Percentiles rank a stretch among this genome's conserved stretches.
Conservation (phyloP, 2,329 filamentous ascomycete species). For the Neofusicoccum parvum region DNA sequence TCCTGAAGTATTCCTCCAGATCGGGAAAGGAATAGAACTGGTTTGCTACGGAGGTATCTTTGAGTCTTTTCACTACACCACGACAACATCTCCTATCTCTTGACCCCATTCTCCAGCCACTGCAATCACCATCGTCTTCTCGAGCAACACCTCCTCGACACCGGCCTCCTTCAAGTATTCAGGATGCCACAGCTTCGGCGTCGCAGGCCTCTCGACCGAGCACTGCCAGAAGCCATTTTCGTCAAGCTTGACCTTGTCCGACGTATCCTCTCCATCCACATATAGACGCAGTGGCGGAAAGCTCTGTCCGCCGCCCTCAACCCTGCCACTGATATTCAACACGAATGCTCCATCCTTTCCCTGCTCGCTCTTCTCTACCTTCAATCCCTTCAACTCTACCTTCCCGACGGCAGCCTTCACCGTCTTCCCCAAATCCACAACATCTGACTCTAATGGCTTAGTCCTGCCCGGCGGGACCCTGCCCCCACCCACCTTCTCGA, state of each 20-base stretch:
- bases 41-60: not conserved
- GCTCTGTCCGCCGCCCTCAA: not conserved
- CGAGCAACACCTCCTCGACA: not conserved
- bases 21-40: too few relatives aligned
- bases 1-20: too few relatives aligned
- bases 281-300: slow-evolving; percentile 25
- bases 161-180: not conserved
- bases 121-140: not conserved
- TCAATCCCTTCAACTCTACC: not conserved
- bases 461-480: slow-evolving; percentile 23
- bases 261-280: not conserved
- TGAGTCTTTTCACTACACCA: not conserved
- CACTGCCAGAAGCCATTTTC: not conserved
- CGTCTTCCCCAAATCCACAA: not conserved
- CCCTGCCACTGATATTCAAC: not conserved
- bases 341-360: not conserved
- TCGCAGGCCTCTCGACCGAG: not conserved
- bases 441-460: not conserved
- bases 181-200: not conserved
- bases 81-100: not conserved
- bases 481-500: slow-evolving; percentile 26
- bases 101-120: not conserved
- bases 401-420: not conserved
- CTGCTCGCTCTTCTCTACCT: not conserved
- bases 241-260: not conserved